Evolutionary conservation across 73 alveolate genomes (phyloP), one percentile per base, ranked within the genome.

Genomic region (Symbiodinium pilosum): DNA sequence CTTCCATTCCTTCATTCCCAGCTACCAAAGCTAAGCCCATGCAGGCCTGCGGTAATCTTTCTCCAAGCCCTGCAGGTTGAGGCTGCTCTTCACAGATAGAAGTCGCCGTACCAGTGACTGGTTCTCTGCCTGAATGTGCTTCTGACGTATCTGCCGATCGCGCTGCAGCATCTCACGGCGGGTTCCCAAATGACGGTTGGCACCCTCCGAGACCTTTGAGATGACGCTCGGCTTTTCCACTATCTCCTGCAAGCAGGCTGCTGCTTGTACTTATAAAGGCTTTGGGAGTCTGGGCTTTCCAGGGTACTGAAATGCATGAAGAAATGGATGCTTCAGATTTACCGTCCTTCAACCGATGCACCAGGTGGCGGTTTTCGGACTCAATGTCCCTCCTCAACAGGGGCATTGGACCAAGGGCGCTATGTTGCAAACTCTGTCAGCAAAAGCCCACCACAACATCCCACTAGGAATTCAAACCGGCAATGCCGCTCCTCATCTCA

Each of bases 61-160:
- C 88, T 68, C 97, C 30, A 91, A 69, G 81, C 97, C 77, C 20
- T 84, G 51, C 42, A 42, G 1, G 71, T 91, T 88, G 89, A 91
- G 56, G 81, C 97, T 91, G 89, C 97, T 91, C 44, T 91, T 91
- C 41, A 91, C 97, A 68, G 97, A 69, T 39, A 91, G 97, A 44
- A 91, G 77, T 51, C 97, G 87, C 43, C 54, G 97, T 81, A 91
- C 97, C 51, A 91, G 77, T 51, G 54, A 91, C 89, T 69, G 77
- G 83, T 91, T 91, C 88, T 69, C 88, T 75, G 28, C 36, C 88
- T 91, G 56, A 56, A 91, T 91, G 88, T 71, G 34, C 26, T 71
- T 41, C 97, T 91, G 97, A 4, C 89, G 88, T 24, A 71, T 40
- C 77, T 69, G 97, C 54, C 97, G 52, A 34, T 91, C 97, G 32